Percentiles rank a stretch among this genome's conserved stretches.
phyloP scores from a whole-genome alignment of 306 rosid genomes.

The Cucumis sativus region DNA sequence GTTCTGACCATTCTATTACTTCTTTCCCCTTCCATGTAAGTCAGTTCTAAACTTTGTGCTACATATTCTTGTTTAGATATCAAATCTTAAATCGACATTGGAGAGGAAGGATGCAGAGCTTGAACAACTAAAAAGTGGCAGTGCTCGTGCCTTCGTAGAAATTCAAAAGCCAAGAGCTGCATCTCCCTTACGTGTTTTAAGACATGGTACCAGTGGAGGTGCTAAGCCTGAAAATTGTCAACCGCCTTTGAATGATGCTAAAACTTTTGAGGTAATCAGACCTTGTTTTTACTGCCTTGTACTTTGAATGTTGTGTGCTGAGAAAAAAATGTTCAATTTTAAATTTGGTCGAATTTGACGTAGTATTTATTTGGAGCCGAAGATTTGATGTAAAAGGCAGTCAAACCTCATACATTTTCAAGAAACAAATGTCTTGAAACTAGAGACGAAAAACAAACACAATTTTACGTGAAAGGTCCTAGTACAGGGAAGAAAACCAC shows the following conservation, averaged over 20 bases:
- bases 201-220: conserved; percentile 26
- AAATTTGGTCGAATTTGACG: neutral
- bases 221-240: conserved; percentile 47
- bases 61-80: conserved; percentile 28
- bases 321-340: neutral
- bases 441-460: too few species aligned
- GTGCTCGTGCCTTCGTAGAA: conserved; percentile 27
- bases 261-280: conserved; percentile 40
- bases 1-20: conserved; percentile 10
- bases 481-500: too few species aligned
- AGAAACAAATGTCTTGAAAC: neutral
- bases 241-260: conserved; percentile 36
- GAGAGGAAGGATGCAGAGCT: conserved; percentile 78
- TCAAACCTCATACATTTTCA: neutral
- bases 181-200: conserved; percentile 75
- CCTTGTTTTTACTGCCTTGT: neutral
- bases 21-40: conserved; percentile 4
- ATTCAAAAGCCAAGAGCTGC: conserved; percentile 55
- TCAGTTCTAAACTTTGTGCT: neutral
- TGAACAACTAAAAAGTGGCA: conserved; percentile 50
- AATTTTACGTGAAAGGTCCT: too few species aligned
- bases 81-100: conserved; percentile 60
- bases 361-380: neutral
- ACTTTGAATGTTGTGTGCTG: neutral
- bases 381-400: neutral